phyloP scores from a whole-genome alignment of 129 eudicot species.

The Helianthus annuus region DNA sequence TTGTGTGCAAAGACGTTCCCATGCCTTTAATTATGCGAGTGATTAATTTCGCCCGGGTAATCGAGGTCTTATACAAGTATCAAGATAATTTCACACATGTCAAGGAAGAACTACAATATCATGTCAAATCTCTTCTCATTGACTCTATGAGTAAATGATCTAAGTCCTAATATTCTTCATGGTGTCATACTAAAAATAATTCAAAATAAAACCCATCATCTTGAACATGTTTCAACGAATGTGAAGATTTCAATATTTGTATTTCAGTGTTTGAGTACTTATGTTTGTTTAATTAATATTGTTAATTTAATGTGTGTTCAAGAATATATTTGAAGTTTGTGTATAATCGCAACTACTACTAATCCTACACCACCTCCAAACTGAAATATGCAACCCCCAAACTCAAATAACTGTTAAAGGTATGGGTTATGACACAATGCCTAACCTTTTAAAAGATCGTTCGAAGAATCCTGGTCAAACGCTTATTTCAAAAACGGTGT shows the following conservation, averaged over 20 bases:
- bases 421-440: no score
- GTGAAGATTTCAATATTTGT: no score
- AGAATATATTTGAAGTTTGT: no score
- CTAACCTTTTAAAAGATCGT: no score
- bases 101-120: slow-evolving; percentile 9
- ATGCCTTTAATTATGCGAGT: slow-evolving; percentile 20
- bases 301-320: not conserved
- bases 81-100: slow-evolving; percentile 38
- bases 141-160: slow-evolving; percentile 13
- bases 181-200: not conserved
- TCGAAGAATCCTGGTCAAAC: no score
- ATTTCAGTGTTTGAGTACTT: no score
- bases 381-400: no score
- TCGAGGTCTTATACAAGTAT: slow-evolving; percentile 31
- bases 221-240: not conserved
- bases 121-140: slow-evolving; percentile 7
- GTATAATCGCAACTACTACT: no score
- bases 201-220: not conserved
- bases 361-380: no score
- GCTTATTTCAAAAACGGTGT: no score
- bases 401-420: no score
- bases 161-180: not conserved
- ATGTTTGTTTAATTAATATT: not conserved
- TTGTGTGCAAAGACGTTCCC: slow-evolving; percentile 17
- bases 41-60: slow-evolving; percentile 30